Base-by-base conservation (phyloP, 2,329 filamentous ascomycete genomes). In the Colletotrichum sp. region DNA sequence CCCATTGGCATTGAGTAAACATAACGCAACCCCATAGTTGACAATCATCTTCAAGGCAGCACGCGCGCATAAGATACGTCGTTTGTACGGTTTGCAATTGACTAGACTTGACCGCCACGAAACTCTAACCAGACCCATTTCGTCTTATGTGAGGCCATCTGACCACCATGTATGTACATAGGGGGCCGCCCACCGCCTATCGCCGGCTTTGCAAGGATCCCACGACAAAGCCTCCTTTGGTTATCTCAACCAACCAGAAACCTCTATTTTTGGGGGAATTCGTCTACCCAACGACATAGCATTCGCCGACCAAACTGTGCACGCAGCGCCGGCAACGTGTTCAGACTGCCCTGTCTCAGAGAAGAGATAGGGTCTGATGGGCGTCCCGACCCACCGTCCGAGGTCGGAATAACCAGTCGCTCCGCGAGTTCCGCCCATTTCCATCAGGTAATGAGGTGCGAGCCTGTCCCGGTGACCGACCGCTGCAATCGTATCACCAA, bases 381-480 rank as follows among this genome's bases (percentile, higher is more conserved):
- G 59, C 29, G 68, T 73, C 72, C 69, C 72, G 72, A 73, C 72
- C 72, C 72, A 74, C 72, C 24, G 54, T 47, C 72, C 70, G 72
- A 75, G 54, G 57, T 75, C 73, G 75, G 73, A 76, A 70, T 67
- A 70, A 70, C 73, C 65, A 66, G 65, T 73, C 55, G 47, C 58
- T 75, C 75, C 75, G 75, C 54, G n/a, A 74, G 43, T 36, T n/a
- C 69, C 68, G 57, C 68, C 47, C 62, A 57, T 74, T 71, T 64
- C 47, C 69, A 63, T 67, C 43, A 72, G 63, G 68, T 67, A 73
- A 64, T 54, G 57, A 61, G 57, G 31, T 36, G 18, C 34, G 27
- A 64, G 72, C 57, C 57, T 58, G 57, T n/a, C 62, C 72, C 38
- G 43, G 47, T 74, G 68, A 72, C 72, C 63, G 55, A 43, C 59